Evolutionary conservation across 2,329 filamentous ascomycete species (phyloP), one percentile per base, ranked within the genome.

Genomic region (Aspergillus unguis): DNA sequence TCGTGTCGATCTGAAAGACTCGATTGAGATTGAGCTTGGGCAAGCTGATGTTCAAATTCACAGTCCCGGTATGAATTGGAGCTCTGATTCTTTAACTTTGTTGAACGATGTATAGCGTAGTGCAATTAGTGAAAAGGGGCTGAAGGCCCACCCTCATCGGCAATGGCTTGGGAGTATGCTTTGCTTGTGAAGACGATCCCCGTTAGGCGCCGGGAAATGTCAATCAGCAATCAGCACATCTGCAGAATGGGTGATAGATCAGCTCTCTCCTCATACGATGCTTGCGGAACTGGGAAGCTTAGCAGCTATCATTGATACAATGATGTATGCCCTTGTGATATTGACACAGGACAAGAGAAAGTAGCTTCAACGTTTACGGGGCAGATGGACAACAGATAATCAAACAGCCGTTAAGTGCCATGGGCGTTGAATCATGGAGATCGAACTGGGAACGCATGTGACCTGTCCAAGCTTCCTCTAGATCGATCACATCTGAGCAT

Each of bases 401-500:
- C 17, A 17, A 17, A 6, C 17, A 38, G 17, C 32, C 23, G 3
- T 38, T 25, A 5, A 10, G 10, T 17, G 28, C 32, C 28, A 32
- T 32, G 11, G 11, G n/a, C n/a, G n/a, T 17, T 32, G 28, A 25
- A 17, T 17, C 28, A 17, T 37, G 44, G 4, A 37, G 32, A 46
- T 46, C 25, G 4, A 27, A 7, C 44, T 37, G 44, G 23, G 29
- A 32, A 38, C 10, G 26, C 3, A 36, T 31, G 17, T 52, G 50
- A 52, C 17, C 50, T 43, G 31, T 48, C 44, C 36, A n/a, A 6
- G n/a, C n/a, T 6, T 6, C 23, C 10, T 37, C 32, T 33, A 33
- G 44, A 52, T 44, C 36, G 38, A 47, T 48, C 50, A 52, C 45
- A 52, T 52, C 33, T 43, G 17, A 27, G 32, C 7, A 26, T 33